Percentiles rank a stretch among this genome's conserved stretches.
These are phyloP conservation scores for Saposhnikovia divaricata DNA, from an alignment of 129 eudicot genomes.

Conservation along the genomic window DNA sequence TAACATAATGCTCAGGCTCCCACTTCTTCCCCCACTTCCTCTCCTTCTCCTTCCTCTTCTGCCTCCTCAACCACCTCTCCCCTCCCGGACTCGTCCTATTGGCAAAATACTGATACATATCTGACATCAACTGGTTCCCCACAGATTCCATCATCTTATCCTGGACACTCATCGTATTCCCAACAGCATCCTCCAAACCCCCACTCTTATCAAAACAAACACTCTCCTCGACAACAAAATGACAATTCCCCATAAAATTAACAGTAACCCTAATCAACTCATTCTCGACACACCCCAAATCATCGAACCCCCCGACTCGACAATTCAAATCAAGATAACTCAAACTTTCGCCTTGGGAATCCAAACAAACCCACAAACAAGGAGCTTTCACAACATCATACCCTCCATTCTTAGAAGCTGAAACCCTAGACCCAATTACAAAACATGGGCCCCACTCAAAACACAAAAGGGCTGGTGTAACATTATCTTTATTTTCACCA, in stretches of 20 bases:
- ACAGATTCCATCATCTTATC: conserved; percentile 25
- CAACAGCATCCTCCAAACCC: conserved; percentile 17
- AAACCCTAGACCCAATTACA: conserved; percentile 65
- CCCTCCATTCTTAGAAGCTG: conserved; percentile 36
- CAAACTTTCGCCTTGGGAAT: conserved; percentile 43
- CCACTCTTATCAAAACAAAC: conserved; percentile 16
- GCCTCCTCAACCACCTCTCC: conserved; percentile 62
- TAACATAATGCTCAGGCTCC: conserved; percentile 80
- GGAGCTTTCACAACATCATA: conserved; percentile 51
- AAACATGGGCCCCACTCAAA: conserved; percentile 79
- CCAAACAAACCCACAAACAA: conserved; percentile 51
- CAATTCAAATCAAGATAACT: conserved; percentile 48
- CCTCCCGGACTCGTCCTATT: conserved; percentile 71
- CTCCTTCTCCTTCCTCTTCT: conserved; percentile 80
- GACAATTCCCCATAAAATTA: conserved; percentile 48
- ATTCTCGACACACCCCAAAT: conserved; percentile 20
- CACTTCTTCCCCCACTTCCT: conserved; percentile 59
- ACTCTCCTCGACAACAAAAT: conserved; percentile 64
- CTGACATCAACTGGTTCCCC: conserved; percentile 30
- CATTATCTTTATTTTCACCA: not conserved
- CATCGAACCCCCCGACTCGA: not conserved
- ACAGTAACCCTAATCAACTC: conserved; percentile 57
- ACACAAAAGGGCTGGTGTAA: conserved; percentile 44
- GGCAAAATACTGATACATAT: conserved; percentile 75
- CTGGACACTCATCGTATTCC: not conserved